Conservation (phyloP, 176 grass and related monocot species). For the Pontederia crassipes region DNA sequence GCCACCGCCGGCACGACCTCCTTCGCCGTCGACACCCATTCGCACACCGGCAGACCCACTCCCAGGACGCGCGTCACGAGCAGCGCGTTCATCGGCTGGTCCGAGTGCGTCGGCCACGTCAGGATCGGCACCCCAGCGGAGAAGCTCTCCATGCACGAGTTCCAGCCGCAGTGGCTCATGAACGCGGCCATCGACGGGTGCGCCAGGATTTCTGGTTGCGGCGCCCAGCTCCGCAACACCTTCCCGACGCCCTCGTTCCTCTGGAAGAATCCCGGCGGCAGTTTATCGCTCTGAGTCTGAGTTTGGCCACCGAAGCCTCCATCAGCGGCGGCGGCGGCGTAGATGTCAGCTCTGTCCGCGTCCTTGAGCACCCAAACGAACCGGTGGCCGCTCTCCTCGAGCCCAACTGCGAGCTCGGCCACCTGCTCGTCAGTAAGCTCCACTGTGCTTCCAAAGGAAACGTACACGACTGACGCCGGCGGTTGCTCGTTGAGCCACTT, state of each 20-base stretch:
- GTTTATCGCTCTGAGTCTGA: too few species aligned
- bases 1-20: constrained; percentile 8
- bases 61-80: constrained; percentile 39
- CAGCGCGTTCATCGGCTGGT: constrained; percentile 48
- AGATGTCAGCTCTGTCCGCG: too few species aligned
- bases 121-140: constrained; percentile 28
- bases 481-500: constrained; percentile 36
- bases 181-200: too few species aligned
- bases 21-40: constrained; percentile 13
- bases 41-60: constrained; percentile 16
- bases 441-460: constrained; percentile 56
- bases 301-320: too few species aligned
- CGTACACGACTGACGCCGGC: constrained; percentile 31
- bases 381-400: constrained; percentile 26
- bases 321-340: too few species aligned
- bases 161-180: too few species aligned
- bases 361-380: background rate
- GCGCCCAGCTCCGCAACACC: too few species aligned
- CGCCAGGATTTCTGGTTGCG: too few species aligned
- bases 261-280: too few species aligned
- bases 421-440: constrained; percentile 37
- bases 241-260: background rate
- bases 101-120: constrained; percentile 50
- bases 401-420: constrained; percentile 35
- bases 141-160: background rate